These are phyloP conservation scores for Posidonia australis DNA, from an alignment of 106 monocot species.

Conservation along the genomic window DNA sequence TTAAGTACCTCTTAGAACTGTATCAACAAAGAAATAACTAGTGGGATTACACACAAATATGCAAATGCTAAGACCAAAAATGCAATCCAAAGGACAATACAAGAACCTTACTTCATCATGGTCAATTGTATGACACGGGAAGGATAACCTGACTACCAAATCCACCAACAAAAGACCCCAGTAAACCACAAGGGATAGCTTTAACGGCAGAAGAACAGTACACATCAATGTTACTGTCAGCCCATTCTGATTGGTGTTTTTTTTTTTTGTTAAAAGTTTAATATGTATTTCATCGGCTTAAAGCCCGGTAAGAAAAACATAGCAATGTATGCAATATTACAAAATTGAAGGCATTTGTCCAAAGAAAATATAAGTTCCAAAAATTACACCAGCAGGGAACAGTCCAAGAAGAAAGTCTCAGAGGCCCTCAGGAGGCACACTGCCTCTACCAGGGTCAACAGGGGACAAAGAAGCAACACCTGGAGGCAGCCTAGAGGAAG, in stretches of 20 bases:
- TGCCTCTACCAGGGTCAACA: too few relatives aligned
- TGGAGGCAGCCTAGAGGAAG: too few relatives aligned
- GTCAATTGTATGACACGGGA: conserved; percentile 57
- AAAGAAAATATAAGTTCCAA: too few relatives aligned
- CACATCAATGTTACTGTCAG: conserved; percentile 50
- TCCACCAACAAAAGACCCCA: conserved; percentile 19
- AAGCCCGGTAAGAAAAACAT: too few relatives aligned
- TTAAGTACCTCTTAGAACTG: conserved; percentile 61
- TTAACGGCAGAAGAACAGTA: conserved; percentile 45
- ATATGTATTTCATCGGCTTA: too few relatives aligned
- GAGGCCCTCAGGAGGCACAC: too few relatives aligned
- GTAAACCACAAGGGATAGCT: conserved; percentile 30
- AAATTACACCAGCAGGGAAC: too few relatives aligned
- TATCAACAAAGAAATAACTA: not conserved
- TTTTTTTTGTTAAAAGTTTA: too few relatives aligned
- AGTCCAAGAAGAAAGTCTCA: too few relatives aligned
- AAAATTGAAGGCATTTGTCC: too few relatives aligned
- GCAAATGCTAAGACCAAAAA: not conserved
- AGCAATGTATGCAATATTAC: too few relatives aligned
- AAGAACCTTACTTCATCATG: conserved; percentile 50
- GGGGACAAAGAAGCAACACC: too few relatives aligned
- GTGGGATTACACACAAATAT: not conserved
- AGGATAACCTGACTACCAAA: conserved; percentile 51
- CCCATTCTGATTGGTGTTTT: conserved; percentile 74
- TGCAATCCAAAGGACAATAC: not conserved